Conservation (phyloP, 441 rosid genomes). For the Jatropha multifida region DNA sequence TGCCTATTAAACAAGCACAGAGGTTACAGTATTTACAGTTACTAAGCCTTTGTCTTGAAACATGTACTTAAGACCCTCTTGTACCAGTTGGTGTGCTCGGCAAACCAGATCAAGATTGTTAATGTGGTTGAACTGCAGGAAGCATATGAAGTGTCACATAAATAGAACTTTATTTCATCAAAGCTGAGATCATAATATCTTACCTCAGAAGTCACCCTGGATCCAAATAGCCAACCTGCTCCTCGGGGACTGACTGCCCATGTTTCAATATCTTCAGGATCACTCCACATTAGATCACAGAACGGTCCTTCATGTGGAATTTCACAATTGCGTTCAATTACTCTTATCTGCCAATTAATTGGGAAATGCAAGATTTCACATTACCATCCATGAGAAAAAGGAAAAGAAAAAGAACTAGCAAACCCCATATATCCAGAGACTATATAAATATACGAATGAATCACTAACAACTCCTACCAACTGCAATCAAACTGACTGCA, state of each 20-base stretch:
- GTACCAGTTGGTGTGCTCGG: slow-evolving; percentile 99
- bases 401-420: not conserved
- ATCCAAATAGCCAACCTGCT: slow-evolving; percentile 99
- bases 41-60: slow-evolving; percentile 99
- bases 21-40: slow-evolving; percentile 57
- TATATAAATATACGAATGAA: slow-evolving; percentile 5
- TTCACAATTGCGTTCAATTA: slow-evolving; percentile 93
- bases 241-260: slow-evolving; percentile 99
- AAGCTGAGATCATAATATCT: slow-evolving; percentile 10
- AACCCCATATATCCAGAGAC: not conserved
- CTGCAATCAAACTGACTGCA: not conserved
- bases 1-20: slow-evolving; percentile 7
- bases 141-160: slow-evolving; percentile 17
- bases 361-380: slow-evolving; percentile 18
- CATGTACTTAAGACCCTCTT: slow-evolving; percentile 99
- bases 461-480: not conserved
- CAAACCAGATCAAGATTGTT: slow-evolving; percentile 97
- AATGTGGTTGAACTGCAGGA: slow-evolving; percentile 86
- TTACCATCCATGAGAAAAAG: slow-evolving; percentile 10
- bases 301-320: slow-evolving; percentile 99
- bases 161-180: not conserved
- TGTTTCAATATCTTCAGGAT: slow-evolving; percentile 99
- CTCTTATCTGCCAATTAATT: slow-evolving; percentile 64
- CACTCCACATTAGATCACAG: slow-evolving; percentile 99
- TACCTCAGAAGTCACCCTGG: slow-evolving; percentile 99